Conservation (phyloP, 345 rosid species). For the Syzygium jambos region DNA sequence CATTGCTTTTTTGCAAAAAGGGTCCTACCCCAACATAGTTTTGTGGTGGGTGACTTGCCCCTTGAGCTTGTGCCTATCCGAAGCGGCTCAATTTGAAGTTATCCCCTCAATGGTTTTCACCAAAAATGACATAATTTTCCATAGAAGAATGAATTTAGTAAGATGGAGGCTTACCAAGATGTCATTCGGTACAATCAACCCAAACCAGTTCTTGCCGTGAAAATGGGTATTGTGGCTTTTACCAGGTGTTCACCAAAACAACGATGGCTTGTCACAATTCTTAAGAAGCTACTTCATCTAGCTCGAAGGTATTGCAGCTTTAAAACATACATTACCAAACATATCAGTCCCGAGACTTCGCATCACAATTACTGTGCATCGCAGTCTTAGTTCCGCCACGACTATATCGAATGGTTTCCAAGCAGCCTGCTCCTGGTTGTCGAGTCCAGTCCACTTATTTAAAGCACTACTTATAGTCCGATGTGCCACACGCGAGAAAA, state of each 20-base stretch:
- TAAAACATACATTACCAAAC: not conserved
- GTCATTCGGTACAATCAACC: not conserved
- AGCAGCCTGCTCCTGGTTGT: fast-evolving
- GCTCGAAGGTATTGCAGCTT: fast-evolving
- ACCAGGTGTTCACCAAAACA: fast-evolving
- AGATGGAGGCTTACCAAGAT: not conserved
- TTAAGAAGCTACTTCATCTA: fast-evolving
- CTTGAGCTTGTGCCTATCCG: not conserved
- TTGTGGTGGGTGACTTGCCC: not conserved
- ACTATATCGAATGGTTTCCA: fast-evolving
- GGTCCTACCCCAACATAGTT: too few species aligned
- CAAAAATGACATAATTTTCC: not conserved
- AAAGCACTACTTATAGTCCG: too few species aligned
- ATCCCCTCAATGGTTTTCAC: not conserved
- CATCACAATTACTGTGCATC: fast-evolving
- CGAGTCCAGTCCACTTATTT: too few species aligned
- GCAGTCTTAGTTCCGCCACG: fast-evolving
- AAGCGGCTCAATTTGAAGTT: not conserved
- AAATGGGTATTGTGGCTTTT: not conserved
- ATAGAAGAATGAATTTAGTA: not conserved
- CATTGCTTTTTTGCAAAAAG: too few species aligned
- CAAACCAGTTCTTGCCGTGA: fast-evolving
- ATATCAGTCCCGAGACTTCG: fast-evolving
- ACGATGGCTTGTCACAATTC: fast-evolving
- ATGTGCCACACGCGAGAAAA: too few species aligned